These are phyloP conservation scores for Dalbergia cochinchinensis DNA, from an alignment of 306 rosid genomes.

Conservation along the genomic window DNA sequence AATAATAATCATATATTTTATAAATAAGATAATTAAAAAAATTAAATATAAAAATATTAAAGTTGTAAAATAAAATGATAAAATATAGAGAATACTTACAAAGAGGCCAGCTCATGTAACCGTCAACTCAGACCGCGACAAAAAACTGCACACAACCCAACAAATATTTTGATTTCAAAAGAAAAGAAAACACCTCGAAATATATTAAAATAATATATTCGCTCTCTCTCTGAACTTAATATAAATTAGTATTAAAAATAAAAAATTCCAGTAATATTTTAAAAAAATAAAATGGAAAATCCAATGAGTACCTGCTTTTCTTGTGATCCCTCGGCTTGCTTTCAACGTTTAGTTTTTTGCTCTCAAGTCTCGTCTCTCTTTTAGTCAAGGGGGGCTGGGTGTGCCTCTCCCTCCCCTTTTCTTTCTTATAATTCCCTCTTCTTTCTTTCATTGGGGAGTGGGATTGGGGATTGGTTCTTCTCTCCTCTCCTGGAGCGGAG, in stretches of 20 bases:
- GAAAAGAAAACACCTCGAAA: neutral
- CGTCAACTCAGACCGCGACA: constrained; percentile 32
- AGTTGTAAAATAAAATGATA: neutral
- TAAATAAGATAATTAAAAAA: too few species aligned
- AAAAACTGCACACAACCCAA: constrained; percentile 33
- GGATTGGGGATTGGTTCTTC: neutral
- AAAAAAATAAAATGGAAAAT: too few species aligned
- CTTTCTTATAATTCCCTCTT: neutral
- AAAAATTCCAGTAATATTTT: too few species aligned
- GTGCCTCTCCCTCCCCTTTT: neutral
- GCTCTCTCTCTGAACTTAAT: too few species aligned
- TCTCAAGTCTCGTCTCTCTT: too few species aligned
- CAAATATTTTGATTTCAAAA: constrained; percentile 35
- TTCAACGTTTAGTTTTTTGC: too few species aligned
- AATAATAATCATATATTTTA: too few species aligned
- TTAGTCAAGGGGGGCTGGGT: too few species aligned
- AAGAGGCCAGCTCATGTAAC: constrained; percentile 32
- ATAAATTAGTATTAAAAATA: too few species aligned
- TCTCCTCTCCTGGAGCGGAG: neutral
- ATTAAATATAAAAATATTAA: too few species aligned
- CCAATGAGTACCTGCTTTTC: neutral
- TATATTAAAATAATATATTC: neutral
- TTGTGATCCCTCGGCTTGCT: neutral
- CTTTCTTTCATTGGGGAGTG: neutral
- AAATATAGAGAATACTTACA: neutral